These are phyloP conservation scores for Colletotrichum spaethianum DNA, from an alignment of 2,329 filamentous ascomycete species.

Conservation along the genomic window DNA sequence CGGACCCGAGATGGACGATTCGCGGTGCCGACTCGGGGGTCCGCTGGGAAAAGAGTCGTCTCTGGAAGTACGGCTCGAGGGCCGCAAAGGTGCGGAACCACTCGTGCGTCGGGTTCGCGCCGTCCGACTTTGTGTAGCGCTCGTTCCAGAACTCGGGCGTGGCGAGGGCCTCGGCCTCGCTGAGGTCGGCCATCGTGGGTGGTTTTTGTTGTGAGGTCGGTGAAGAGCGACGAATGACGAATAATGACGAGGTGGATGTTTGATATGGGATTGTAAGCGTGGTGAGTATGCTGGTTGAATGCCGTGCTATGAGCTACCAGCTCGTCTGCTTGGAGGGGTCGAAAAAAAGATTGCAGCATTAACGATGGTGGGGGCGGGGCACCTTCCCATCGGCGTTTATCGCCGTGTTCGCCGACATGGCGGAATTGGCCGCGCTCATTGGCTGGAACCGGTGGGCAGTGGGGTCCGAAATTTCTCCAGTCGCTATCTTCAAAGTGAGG, in stretches of 20 bases:
- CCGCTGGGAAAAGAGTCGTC: constrained; percentile 55
- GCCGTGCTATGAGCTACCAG: not conserved
- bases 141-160: constrained; percentile 65
- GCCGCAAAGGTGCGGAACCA: constrained; percentile 67
- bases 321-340: not conserved
- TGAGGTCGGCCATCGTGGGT: constrained; percentile 9
- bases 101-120: constrained; percentile 61
- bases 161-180: constrained; percentile 48
- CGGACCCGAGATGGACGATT: constrained; percentile 71
- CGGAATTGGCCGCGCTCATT: not conserved
- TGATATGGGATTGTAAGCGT: not conserved
- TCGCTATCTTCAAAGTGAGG: not conserved
- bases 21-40: constrained; percentile 49
- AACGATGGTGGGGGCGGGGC: constrained; percentile 16
- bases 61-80: constrained; percentile 62
- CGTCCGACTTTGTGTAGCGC: constrained; percentile 58
- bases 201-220: not conserved
- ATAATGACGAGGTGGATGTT: too few species aligned
- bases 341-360: not conserved
- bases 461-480: not conserved
- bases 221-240: not conserved
- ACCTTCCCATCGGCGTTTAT: not conserved
- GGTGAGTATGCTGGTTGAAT: not conserved
- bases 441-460: not conserved
- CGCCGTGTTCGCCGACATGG: not conserved